Evolutionary conservation across 2,329 filamentous ascomycete species (phyloP).

Genomic region (Apiospora marii): DNA sequence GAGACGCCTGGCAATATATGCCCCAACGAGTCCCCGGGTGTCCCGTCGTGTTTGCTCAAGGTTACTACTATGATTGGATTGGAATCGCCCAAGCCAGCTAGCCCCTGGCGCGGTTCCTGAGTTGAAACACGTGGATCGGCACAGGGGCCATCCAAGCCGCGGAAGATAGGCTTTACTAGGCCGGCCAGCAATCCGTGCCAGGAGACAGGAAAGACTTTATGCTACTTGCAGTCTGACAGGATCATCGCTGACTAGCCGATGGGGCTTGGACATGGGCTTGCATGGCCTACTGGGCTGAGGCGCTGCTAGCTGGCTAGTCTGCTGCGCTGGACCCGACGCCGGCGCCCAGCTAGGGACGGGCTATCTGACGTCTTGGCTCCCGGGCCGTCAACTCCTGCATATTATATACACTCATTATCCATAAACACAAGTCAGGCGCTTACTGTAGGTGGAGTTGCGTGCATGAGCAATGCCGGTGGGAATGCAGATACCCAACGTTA

Average conservation of each 20-base stretch:
- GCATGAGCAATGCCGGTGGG: background rate
- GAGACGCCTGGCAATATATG: background rate
- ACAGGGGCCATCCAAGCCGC: slow-evolving; percentile 8
- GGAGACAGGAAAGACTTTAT: background rate
- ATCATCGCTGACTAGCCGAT: background rate
- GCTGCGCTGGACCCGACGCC: slow-evolving; percentile 1
- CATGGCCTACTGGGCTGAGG: background rate
- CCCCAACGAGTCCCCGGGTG: background rate
- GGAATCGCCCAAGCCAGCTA: background rate
- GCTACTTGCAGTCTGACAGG: slow-evolving; percentile 8
- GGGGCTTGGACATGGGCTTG: background rate
- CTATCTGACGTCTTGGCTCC: slow-evolving; percentile 10
- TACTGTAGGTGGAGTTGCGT: background rate
- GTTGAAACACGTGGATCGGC: slow-evolving; percentile 14
- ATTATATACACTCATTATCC: background rate
- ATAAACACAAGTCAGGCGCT: background rate
- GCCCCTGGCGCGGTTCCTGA: slow-evolving; percentile 4
- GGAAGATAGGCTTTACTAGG: background rate
- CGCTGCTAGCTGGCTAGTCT: background rate
- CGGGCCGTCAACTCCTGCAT: background rate
- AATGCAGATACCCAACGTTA: background rate
- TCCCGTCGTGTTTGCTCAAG: background rate
- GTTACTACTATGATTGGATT: background rate
- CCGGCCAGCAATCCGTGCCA: background rate
- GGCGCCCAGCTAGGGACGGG: background rate